These are phyloP conservation scores for Penicillium concentricum DNA, from an alignment of 2,329 filamentous ascomycete genomes.

Conservation along the genomic window DNA sequence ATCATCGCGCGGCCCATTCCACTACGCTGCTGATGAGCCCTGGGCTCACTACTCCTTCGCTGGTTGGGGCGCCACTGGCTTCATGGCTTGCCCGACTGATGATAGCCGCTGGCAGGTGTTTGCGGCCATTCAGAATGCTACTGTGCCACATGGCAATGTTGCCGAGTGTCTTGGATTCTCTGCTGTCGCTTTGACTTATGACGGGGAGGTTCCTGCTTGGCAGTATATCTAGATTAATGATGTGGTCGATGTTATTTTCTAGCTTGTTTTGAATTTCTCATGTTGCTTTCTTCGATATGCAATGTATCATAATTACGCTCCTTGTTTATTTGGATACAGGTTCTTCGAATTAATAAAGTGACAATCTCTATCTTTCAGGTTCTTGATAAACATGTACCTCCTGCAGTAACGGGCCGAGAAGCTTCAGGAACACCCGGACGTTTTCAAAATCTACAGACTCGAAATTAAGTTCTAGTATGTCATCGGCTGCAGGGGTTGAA, in stretches of 20 bases:
- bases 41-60: slow-evolving; percentile 33
- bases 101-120: slow-evolving; percentile 43
- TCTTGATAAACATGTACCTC: neutral
- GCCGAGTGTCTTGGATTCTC: slow-evolving; percentile 42
- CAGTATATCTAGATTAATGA: slow-evolving; percentile 37
- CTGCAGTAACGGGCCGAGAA: neutral
- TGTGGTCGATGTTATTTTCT: neutral
- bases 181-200: slow-evolving; percentile 34
- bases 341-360: neutral
- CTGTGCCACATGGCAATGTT: slow-evolving; percentile 40
- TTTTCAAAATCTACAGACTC: neutral
- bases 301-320: neutral
- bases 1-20: slow-evolving; percentile 53
- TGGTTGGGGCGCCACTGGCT: slow-evolving; percentile 38
- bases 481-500: neutral
- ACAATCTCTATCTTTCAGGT: neutral
- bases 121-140: slow-evolving; percentile 40
- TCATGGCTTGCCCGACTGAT: slow-evolving; percentile 46
- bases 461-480: neutral
- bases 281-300: neutral
- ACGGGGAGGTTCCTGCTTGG: slow-evolving; percentile 36
- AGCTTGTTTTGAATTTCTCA: neutral
- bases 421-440: neutral
- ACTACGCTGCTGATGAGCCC: slow-evolving; percentile 30
- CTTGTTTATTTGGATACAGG: neutral